phyloP scores from a whole-genome alignment of 768 basidiomycete species.

The Mycena venus region DNA sequence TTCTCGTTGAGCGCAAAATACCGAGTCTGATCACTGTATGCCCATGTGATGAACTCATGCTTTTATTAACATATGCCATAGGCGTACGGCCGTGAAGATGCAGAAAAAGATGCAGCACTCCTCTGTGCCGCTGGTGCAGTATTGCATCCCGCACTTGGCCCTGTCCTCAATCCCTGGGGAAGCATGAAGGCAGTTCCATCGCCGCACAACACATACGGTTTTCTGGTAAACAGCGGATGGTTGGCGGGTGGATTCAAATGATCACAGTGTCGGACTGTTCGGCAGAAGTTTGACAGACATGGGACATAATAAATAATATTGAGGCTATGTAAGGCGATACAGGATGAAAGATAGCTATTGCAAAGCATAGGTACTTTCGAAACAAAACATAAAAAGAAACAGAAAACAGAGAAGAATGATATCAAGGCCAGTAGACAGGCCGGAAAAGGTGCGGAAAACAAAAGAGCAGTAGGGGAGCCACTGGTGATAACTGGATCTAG shows the following conservation, averaged over 20 bases:
- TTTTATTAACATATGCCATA: constrained; percentile 19
- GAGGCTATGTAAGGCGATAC: constrained; percentile 16
- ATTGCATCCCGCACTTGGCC: constrained; percentile 21
- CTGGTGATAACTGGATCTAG: constrained; percentile 8
- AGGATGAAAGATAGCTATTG: constrained; percentile 16
- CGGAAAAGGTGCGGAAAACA: constrained; percentile 10
- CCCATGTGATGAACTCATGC: constrained; percentile 8
- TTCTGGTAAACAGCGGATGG: constrained; percentile 11
- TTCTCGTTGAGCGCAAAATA: constrained; percentile 23
- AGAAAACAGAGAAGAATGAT: not conserved
- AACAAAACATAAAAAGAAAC: not conserved
- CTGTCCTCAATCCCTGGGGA: constrained; percentile 24
- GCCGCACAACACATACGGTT: constrained; percentile 7
- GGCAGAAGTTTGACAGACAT: constrained; percentile 15
- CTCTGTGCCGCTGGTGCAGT: constrained; percentile 17
- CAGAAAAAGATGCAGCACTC: constrained; percentile 20
- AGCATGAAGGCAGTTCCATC: constrained; percentile 20
- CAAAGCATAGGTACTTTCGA: constrained; percentile 1
- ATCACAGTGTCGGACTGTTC: constrained; percentile 18
- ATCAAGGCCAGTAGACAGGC: constrained; percentile 3
- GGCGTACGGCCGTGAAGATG: constrained; percentile 21
- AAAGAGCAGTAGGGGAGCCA: constrained; percentile 10
- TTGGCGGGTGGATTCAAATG: constrained; percentile 23
- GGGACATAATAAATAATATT: constrained; percentile 12
- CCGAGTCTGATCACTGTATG: constrained; percentile 22